Conservation (phyloP, 2,329 filamentous ascomycete species). For the Ascochyta koolunga region DNA sequence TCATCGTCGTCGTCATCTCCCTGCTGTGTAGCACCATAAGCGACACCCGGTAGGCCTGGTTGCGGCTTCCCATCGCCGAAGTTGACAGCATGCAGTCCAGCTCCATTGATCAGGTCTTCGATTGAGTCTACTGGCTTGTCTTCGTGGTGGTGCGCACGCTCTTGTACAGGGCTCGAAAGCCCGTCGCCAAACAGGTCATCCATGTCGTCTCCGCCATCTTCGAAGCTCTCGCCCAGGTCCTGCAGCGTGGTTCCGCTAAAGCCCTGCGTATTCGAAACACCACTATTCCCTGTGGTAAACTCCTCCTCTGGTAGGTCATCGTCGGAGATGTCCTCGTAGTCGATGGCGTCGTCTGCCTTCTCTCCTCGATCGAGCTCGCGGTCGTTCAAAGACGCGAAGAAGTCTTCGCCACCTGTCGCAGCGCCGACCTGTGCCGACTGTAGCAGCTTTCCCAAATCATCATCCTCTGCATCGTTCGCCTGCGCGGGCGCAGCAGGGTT, state of each 20-base stretch:
- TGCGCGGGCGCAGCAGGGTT: constrained; percentile 18
- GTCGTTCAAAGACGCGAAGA: constrained; percentile 35
- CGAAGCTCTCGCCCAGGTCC: constrained; percentile 56
- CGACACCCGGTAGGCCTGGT: constrained; percentile 21
- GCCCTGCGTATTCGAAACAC: constrained; percentile 26
- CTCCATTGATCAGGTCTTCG: constrained; percentile 22
- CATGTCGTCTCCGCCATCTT: constrained; percentile 15
- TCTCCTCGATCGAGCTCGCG: constrained; percentile 60
- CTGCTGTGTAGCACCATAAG: constrained; percentile 25
- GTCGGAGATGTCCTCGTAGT: constrained; percentile 90
- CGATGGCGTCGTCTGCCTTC: constrained; percentile 91
- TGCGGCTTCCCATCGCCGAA: constrained; percentile 26
- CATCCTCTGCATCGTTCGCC: constrained; percentile 21
- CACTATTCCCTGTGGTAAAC: constrained; percentile 27
- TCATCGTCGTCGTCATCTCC: constrained; percentile 43
- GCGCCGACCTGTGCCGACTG: constrained; percentile 27
- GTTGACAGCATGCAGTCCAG: constrained; percentile 8
- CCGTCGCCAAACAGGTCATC: constrained; percentile 41
- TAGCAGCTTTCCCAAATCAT: constrained; percentile 31
- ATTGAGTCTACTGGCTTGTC: constrained; percentile 48
- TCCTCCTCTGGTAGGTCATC: constrained; percentile 85
- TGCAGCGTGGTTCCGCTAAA: constrained; percentile 43
- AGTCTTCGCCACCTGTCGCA: constrained; percentile 27
- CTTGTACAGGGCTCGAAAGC: constrained; percentile 32
- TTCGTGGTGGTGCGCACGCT: constrained; percentile 40